These are phyloP conservation scores for Penicillium thymicola DNA, from an alignment of 2,329 filamentous ascomycete genomes.

Conservation along the genomic window DNA sequence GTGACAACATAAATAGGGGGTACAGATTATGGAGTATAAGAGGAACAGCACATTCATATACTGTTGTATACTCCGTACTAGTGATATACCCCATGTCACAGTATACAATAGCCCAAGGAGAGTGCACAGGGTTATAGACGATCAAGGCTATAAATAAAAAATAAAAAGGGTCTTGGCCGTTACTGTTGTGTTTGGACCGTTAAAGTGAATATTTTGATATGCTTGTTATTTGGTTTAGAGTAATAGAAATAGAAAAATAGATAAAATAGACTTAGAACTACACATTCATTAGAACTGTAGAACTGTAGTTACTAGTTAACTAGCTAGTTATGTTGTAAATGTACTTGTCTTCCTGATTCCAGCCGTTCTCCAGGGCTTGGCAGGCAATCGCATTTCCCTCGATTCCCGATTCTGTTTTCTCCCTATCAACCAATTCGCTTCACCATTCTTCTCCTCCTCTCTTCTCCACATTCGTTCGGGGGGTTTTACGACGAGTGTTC, in stretches of 20 bases:
- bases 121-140: not conserved
- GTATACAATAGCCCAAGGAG: not conserved
- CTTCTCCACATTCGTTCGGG: conserved; percentile 27
- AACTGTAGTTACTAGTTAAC: too few relatives aligned
- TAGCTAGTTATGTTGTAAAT: too few relatives aligned
- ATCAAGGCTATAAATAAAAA: conserved; percentile 8
- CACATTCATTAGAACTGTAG: not conserved
- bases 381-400: conserved; percentile 15
- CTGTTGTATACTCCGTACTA: too few relatives aligned
- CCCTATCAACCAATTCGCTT: conserved; percentile 12
- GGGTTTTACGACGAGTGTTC: conserved; percentile 23
- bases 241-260: not conserved
- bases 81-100: not conserved
- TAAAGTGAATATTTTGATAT: not conserved
- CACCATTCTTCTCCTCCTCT: conserved; percentile 6
- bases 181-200: not conserved
- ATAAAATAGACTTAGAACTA: not conserved
- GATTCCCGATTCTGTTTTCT: conserved; percentile 21
- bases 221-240: not conserved
- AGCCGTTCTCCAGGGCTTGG: conserved; percentile 11
- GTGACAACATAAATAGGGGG: not conserved
- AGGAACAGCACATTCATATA: not conserved
- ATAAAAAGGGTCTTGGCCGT: not conserved
- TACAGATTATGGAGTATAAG: not conserved
- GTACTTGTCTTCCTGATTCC: conserved; percentile 6